phyloP scores from a whole-genome alignment of 2,329 filamentous ascomycete species.

The Diaporthe sp. region DNA sequence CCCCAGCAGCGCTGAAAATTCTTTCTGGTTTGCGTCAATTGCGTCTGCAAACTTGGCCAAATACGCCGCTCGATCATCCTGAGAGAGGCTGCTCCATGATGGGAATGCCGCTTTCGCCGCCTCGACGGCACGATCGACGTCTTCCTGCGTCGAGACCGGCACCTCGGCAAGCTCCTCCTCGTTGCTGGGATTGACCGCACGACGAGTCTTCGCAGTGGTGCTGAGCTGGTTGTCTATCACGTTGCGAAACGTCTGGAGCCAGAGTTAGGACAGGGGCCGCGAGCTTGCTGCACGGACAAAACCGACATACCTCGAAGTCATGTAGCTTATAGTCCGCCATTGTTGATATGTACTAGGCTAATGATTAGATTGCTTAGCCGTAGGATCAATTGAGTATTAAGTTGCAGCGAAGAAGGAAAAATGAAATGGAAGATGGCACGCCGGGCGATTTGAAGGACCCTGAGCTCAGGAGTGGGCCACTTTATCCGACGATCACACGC shows the following conservation, averaged over 20 bases:
- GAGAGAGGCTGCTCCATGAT: conserved; percentile 49
- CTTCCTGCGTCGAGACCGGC: conserved; percentile 49
- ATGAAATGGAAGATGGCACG: not conserved
- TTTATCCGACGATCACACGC: not conserved
- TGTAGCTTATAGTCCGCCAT: conserved; percentile 19
- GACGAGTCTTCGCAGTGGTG: conserved; percentile 37
- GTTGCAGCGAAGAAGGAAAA: not conserved
- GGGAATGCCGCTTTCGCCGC: conserved; percentile 49
- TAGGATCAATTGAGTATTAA: not conserved
- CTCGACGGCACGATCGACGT: conserved; percentile 51
- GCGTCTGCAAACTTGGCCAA: conserved; percentile 45
- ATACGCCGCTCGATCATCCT: conserved; percentile 46
- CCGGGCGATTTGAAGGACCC: not conserved
- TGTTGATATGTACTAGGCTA: not conserved
- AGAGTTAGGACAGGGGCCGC: not conserved
- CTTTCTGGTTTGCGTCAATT: conserved; percentile 44
- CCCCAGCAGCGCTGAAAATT: conserved; percentile 37
- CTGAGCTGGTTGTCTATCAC: conserved; percentile 40
- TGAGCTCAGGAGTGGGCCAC: not conserved
- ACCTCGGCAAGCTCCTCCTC: conserved; percentile 46
- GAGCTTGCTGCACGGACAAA: not conserved
- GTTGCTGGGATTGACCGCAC: conserved; percentile 48
- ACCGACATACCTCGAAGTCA: conserved; percentile 25
- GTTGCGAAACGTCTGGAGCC: conserved; percentile 37
- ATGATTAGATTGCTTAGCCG: not conserved